Conservation (phyloP, 202 grass and related monocot species). For the Cymbopogon flexuosus region DNA sequence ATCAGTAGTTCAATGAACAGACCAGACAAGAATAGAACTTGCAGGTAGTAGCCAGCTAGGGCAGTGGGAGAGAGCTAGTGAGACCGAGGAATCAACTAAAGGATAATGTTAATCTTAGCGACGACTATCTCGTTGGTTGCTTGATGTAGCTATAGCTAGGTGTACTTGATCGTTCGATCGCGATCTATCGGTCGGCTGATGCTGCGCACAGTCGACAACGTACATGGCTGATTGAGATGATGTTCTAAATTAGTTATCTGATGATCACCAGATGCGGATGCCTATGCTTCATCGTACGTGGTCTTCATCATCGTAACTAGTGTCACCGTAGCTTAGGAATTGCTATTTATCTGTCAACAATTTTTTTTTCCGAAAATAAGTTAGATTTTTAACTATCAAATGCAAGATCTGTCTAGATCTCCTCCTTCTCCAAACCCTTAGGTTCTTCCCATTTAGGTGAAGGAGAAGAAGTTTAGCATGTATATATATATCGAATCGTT, state of each 20-base stretch:
- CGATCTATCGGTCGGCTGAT: not conserved
- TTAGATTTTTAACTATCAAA: too few species aligned
- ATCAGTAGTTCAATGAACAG: not conserved
- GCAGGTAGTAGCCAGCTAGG: not conserved
- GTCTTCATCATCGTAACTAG: not conserved
- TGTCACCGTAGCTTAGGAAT: not conserved
- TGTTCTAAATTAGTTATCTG: constrained; percentile 13
- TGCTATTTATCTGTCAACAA: too few species aligned
- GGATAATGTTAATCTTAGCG: not conserved
- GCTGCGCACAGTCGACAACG: not conserved
- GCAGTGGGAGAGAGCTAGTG: not conserved
- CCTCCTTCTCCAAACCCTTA: too few species aligned
- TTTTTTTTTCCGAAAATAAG: too few species aligned
- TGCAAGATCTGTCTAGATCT: too few species aligned
- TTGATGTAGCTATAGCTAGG: not conserved
- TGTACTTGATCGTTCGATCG: not conserved
- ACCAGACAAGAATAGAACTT: not conserved
- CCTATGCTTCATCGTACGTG: not conserved
- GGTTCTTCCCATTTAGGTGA: too few species aligned
- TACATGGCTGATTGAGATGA: not conserved
- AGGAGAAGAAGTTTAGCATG: too few species aligned
- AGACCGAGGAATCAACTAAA: not conserved
- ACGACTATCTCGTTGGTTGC: constrained; percentile 5
- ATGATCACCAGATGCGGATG: not conserved
- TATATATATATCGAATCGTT: too few species aligned